Base-by-base conservation (phyloP, 2,329 filamentous ascomycete species). In the Diaporthe longicolla region DNA sequence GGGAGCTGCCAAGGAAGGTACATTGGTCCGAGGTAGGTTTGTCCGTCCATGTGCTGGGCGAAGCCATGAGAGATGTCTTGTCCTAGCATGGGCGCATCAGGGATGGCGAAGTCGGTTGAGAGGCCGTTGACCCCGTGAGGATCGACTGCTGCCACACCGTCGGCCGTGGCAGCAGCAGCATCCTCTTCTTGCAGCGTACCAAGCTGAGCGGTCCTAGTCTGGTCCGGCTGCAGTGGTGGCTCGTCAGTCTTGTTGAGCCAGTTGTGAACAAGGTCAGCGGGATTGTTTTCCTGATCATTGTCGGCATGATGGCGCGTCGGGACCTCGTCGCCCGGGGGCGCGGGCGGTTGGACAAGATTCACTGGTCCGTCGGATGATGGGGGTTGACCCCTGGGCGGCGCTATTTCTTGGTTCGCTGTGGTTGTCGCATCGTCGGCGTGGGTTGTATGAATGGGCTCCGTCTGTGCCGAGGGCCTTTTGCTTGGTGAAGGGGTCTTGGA, bases 211-310 rank as follows among this genome's bases (percentile, higher is more conserved):
- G 57, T 13, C 24, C n/a, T 24, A 45, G 45, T 9, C 19, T 63
- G 45, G 24, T 40, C 15, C 26, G 45, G n/a, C 45, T 59, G 55
- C 21, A 55, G 48, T 19, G 40, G 29, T 9, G 10, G 24, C 19
- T 52, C 45, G 11, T 63, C 48, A 19, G 69, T 52, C 5, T 54
- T 37, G 32, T 54, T 32, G 13, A 71, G 57, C 70, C 70, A 71
- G 29, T 50, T 54, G 15, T 63, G 35, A 32, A 63, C 57, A 54
- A 37, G 24, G 21, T 59, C 58, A 17, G 24, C 35, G 24, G 58
- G 11, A 3, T 17, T 32, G 58, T 37, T 21, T 21, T 43, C 54
- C 24, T 55, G 29, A 32, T 50, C 43, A 54, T 63, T 13, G 35
- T 45, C 48, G 48, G 57, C 24, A 35, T 37, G 4, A 17, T 5